Conservation (phyloP, 768 basidiomycete species). For the Neoboletus subvelutipes region DNA sequence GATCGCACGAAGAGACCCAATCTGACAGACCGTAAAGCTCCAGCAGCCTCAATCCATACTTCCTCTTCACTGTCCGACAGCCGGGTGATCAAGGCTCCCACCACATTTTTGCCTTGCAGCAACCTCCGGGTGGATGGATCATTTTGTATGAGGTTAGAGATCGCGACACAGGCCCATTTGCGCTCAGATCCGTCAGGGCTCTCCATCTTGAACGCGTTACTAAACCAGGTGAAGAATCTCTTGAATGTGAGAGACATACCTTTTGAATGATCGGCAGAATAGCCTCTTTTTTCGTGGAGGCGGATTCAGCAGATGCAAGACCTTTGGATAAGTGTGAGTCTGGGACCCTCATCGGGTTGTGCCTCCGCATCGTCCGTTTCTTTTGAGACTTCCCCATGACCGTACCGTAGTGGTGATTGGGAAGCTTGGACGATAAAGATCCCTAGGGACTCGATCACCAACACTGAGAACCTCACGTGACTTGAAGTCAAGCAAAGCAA, state of each 20-base stretch:
- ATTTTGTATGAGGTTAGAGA: conserved; percentile 94
- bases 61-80: conserved; percentile 89
- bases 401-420: neutral
- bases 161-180: conserved; percentile 94
- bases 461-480: conserved; percentile 8
- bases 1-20: neutral
- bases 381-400: conserved; percentile 93
- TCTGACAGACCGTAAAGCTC: conserved; percentile 71
- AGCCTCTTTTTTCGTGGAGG: conserved; percentile 73
- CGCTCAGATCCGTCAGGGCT: conserved; percentile 76
- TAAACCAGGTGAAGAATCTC: neutral
- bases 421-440: neutral
- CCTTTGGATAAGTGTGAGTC: conserved; percentile 89
- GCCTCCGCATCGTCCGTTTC: conserved; percentile 77
- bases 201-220: conserved; percentile 54
- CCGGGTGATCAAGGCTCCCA: conserved; percentile 82
- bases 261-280: conserved; percentile 90
- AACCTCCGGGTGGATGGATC: conserved; percentile 89
- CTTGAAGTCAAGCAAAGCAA: neutral
- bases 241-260: conserved; percentile 41
- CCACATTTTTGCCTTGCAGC: conserved; percentile 88
- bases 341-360: conserved; percentile 92
- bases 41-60: conserved; percentile 86
- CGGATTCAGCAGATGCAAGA: conserved; percentile 67
- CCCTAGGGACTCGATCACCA: neutral